Evolutionary conservation across 257 asterid genomes (phyloP).

Genomic region (Solanum acaule): DNA sequence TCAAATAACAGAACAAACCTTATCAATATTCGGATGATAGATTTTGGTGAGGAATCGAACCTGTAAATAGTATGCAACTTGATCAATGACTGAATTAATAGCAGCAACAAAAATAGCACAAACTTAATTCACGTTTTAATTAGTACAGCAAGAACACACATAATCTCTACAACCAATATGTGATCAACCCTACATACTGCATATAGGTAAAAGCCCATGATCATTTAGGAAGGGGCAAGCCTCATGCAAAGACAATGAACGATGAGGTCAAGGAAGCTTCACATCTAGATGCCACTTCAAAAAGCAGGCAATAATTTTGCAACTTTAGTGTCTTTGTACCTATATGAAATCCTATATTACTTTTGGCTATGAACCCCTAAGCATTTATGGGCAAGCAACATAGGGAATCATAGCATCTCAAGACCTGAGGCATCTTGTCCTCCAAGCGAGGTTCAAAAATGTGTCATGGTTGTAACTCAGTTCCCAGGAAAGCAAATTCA

Average conservation of each 20-base stretch:
- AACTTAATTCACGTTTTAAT: not conserved
- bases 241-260: not conserved
- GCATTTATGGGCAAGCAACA: not conserved
- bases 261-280: not conserved
- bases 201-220: not conserved
- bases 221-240: not conserved
- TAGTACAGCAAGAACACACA: not conserved
- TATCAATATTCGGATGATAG: slow-evolving; percentile 97
- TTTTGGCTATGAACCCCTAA: not conserved
- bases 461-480: not conserved
- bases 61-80: slow-evolving; percentile 23
- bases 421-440: not conserved
- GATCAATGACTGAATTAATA: not conserved
- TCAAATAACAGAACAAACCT: slow-evolving; percentile 42
- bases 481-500: not conserved
- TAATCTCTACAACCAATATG: not conserved
- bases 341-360: not conserved
- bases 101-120: not conserved
- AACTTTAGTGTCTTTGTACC: not conserved
- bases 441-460: not conserved
- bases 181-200: not conserved
- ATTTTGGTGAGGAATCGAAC: slow-evolving; percentile 99
- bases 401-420: not conserved
- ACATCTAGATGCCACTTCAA: not conserved
- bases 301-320: not conserved